A percentile compares a stretch with the other conserved stretches of the same genome.
phyloP scores from a whole-genome alignment of 768 basidiomycete genomes.

The Amanita muscaria region DNA sequence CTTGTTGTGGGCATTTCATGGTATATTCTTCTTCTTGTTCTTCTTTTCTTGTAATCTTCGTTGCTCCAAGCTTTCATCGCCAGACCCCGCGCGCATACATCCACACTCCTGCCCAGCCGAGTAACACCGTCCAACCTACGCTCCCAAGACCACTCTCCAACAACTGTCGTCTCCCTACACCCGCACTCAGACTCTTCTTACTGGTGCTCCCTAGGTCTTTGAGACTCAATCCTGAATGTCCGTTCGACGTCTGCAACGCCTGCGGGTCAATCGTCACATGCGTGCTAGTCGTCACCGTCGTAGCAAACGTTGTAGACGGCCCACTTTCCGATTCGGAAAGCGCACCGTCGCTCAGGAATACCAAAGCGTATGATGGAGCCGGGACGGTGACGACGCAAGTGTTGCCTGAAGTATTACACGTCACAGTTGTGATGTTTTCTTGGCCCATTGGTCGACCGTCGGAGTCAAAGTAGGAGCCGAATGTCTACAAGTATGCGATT shows the following conservation, averaged over 20 bases:
- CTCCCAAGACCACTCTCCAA: constrained; percentile 10
- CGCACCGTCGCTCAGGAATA: constrained; percentile 49
- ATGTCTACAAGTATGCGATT: constrained; percentile 32
- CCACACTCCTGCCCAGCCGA: not conserved
- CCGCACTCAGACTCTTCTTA: constrained; percentile 18
- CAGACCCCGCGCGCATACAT: no score
- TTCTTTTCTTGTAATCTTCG: no score
- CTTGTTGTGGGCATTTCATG: no score
- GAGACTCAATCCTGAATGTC: constrained; percentile 23
- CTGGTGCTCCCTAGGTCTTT: constrained; percentile 25
- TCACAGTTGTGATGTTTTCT: constrained; percentile 46
- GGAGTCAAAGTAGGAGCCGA: constrained; percentile 49
- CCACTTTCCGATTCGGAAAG: constrained; percentile 22
- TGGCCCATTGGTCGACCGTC: constrained; percentile 60
- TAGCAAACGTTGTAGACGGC: constrained; percentile 40
- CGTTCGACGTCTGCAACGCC: constrained; percentile 48
- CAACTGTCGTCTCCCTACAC: constrained; percentile 7
- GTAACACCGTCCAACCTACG: constrained; percentile 5
- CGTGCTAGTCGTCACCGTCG: constrained; percentile 48
- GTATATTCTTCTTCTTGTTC: no score
- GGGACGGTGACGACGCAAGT: constrained; percentile 53
- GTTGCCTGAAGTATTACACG: constrained; percentile 45
- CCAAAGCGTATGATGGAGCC: constrained; percentile 67
- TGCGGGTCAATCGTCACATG: constrained; percentile 41
- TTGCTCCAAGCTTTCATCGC: no score